These are phyloP conservation scores for Ciborinia camelliae DNA, from an alignment of 2,329 filamentous ascomycete genomes.

Conservation along the genomic window DNA sequence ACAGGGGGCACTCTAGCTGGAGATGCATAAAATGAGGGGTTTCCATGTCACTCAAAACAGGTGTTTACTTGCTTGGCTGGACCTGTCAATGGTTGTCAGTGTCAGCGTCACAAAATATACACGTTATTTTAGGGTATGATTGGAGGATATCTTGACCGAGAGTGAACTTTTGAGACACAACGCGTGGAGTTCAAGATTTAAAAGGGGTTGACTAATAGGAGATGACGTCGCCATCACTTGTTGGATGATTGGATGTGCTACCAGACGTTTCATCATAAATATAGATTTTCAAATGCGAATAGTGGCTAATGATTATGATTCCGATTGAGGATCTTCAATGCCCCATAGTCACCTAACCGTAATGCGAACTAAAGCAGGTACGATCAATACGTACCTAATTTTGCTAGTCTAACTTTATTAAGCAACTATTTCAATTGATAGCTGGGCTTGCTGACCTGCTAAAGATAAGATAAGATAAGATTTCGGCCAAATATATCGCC, in stretches of 20 bases:
- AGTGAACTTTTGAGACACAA: no score
- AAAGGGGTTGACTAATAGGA: background rate
- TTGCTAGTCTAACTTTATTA: constrained; percentile 4
- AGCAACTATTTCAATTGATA: no score
- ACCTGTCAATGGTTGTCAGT: background rate
- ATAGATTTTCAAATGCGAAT: background rate
- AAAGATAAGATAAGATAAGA: constrained; percentile 14
- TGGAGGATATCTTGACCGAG: background rate
- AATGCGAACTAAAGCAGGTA: constrained; percentile 7
- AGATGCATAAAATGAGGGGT: constrained; percentile 13
- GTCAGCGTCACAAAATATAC: background rate
- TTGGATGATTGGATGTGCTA: background rate
- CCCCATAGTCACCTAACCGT: background rate
- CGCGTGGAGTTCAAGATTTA: background rate
- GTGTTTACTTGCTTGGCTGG: constrained; percentile 9
- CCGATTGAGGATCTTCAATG: background rate
- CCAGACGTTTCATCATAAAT: background rate
- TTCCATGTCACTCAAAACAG: constrained; percentile 1
- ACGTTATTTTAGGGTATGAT: background rate
- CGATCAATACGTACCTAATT: constrained; percentile 1
- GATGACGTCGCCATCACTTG: background rate
- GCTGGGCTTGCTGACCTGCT: background rate
- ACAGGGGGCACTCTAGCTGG: constrained; percentile 5
- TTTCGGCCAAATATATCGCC: background rate
- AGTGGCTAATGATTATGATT: background rate